Base-by-base conservation (phyloP, 1,284 basidiomycete species). In the Trametes pubescens region DNA sequence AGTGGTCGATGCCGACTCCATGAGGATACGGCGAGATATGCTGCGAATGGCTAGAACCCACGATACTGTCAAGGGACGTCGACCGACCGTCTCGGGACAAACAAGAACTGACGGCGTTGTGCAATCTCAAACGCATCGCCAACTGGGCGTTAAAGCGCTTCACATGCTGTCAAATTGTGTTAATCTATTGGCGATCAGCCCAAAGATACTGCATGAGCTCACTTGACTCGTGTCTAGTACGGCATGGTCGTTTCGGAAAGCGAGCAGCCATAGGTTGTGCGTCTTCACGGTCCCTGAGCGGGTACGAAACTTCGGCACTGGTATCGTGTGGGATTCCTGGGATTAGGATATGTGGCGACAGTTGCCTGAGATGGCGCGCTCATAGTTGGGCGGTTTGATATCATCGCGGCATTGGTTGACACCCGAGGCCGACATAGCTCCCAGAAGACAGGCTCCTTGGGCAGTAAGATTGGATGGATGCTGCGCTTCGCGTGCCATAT, bases 121-220 rank as follows among this genome's bases (percentile, higher is more conserved):
- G 32, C 29, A 22, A 44, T 51, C 38, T 56, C 59, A 52, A 55
- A 43, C 48, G 32, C 38, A 26, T 47, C 29, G 53, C 40, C 60
- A 51, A n/a, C 8, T 44, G 51, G 53, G 60, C 60, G 54, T 48
- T 51, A 34, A 9, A 35, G 47, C 60, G 47, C 60, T 54, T 49
- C 54, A 13, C 60, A 56, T 24, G 52, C 52, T 56, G 60, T 56
- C 54, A 56, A 44, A 38, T 56, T 61, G 60, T 51, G n/a, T 21
- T 6, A 18, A 44, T 29, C 26, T 40, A 56, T 60, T 47, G 26
- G 16, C 29, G 49, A 29, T 29, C 47, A 14, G 24, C 26, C 53
- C 29, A 40, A 34, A 61, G 60, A 61, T 61, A 43, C 40, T 7
- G 29, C 8, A 38, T 35, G 52, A 22, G 48, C 46, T 49, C 35